These are phyloP conservation scores for Yamadazyma laniorum DNA, from an alignment of 805 yeast species.

Conservation along the genomic window DNA sequence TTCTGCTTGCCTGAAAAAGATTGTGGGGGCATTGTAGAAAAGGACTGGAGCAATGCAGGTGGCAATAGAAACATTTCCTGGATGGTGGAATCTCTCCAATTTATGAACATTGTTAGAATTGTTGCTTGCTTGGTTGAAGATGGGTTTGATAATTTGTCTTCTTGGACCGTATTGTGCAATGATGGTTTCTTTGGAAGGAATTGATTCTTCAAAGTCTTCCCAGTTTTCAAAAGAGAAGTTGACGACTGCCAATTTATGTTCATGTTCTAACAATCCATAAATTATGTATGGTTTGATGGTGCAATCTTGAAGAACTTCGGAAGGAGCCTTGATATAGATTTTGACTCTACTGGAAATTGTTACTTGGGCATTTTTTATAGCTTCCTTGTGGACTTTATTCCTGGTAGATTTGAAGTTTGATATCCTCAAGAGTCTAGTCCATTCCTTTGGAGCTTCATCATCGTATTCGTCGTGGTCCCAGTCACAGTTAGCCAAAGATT, in stretches of 20 bases:
- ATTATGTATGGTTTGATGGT: slow-evolving; percentile 51
- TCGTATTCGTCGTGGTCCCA: slow-evolving; percentile 91
- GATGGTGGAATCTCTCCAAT: slow-evolving; percentile 78
- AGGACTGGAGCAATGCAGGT: slow-evolving; percentile 85
- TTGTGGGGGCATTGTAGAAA: slow-evolving; percentile 80
- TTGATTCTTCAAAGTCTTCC: slow-evolving; percentile 85
- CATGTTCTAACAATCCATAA: slow-evolving; percentile 78
- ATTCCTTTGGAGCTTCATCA: slow-evolving; percentile 69
- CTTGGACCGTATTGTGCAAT: slow-evolving; percentile 93
- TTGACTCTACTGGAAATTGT: slow-evolving; percentile 61
- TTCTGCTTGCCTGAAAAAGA: slow-evolving; percentile 64
- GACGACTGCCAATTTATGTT: slow-evolving; percentile 79
- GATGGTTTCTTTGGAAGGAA: slow-evolving; percentile 77
- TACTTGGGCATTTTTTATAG: slow-evolving; percentile 42
- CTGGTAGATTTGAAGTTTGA: slow-evolving; percentile 75
- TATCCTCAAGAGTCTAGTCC: slow-evolving; percentile 72
- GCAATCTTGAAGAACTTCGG: slow-evolving; percentile 17
- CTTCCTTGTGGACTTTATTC: slow-evolving; percentile 63
- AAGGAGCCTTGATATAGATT: slow-evolving; percentile 59
- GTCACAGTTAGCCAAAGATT: slow-evolving; percentile 70
- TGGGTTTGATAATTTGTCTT: slow-evolving; percentile 77
- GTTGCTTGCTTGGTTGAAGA: slow-evolving; percentile 75
- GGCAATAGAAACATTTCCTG: slow-evolving; percentile 67
- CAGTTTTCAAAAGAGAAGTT: slow-evolving; percentile 82
- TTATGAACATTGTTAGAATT: slow-evolving; percentile 85